A percentile compares a stretch with the other conserved stretches of the same genome.
These are phyloP conservation scores for Leccinum subrobustum DNA, from an alignment of 1,284 basidiomycete species.

Conservation along the genomic window DNA sequence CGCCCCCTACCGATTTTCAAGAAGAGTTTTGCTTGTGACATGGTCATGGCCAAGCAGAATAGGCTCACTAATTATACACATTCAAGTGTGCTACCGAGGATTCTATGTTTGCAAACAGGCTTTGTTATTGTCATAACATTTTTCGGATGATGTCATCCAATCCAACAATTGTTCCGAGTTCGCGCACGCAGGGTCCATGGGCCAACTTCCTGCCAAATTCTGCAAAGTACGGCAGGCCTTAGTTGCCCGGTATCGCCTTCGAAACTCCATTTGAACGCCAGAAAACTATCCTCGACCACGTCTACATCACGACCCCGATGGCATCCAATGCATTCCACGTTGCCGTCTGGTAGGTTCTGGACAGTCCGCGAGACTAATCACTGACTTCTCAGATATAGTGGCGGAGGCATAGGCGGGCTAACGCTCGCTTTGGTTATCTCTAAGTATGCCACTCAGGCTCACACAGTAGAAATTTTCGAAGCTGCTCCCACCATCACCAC, in stretches of 20 bases:
- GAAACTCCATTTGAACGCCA: not conserved
- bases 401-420: constrained; percentile 41
- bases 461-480: constrained; percentile 37
- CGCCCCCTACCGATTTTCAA: no score
- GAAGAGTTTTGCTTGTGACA: no score
- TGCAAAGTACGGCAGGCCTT: not conserved
- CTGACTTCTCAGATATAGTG: constrained; percentile 24
- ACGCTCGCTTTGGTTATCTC: constrained; percentile 36
- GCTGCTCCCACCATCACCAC: constrained; percentile 34
- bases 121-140: not conserved
- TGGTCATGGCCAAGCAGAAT: not conserved
- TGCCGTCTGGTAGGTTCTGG: constrained; percentile 1
- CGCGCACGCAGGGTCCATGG: not conserved
- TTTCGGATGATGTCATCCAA: not conserved
- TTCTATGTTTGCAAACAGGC: not conserved
- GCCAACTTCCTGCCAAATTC: not conserved
- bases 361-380: not conserved
- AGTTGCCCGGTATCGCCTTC: not conserved
- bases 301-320: not conserved
- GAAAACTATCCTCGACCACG: not conserved
- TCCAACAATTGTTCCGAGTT: not conserved
- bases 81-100: not conserved
- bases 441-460: constrained; percentile 16
- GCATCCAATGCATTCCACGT: not conserved
- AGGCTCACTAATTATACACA: not conserved